phyloP scores from a whole-genome alignment of 2,329 filamentous ascomycete genomes.

The Dactylellina leptospora region DNA sequence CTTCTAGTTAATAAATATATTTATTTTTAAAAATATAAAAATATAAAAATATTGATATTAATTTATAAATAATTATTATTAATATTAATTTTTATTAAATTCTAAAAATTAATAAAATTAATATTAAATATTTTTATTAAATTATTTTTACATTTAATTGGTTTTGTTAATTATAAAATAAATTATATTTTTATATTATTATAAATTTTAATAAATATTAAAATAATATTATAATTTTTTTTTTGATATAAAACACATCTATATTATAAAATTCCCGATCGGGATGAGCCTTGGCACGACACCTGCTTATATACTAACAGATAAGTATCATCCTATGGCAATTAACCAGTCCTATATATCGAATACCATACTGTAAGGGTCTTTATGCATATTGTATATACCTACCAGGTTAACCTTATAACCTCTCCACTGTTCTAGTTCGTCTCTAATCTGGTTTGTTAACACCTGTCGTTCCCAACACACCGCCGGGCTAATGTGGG shows the following conservation, averaged over 20 bases:
- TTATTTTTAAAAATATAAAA: slow-evolving; percentile 11
- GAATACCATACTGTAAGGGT: slow-evolving; percentile 33
- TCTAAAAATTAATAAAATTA: not conserved
- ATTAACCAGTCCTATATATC: slow-evolving; percentile 13
- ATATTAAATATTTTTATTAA: slow-evolving; percentile 1
- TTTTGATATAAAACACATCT: slow-evolving; percentile 1
- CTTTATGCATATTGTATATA: slow-evolving; percentile 24
- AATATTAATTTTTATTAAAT: not conserved
- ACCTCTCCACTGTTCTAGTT: slow-evolving; percentile 34
- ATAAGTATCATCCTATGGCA: not conserved
- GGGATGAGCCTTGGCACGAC: not conserved
- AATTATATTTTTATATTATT: slow-evolving; percentile 8
- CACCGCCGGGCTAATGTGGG: too few relatives aligned
- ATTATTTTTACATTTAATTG: slow-evolving; percentile 8
- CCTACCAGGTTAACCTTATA: slow-evolving; percentile 20
- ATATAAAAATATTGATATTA: not conserved
- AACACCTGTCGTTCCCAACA: not conserved
- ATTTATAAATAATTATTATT: too few relatives aligned
- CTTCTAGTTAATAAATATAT: slow-evolving; percentile 7
- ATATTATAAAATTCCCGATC: not conserved
- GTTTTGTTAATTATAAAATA: slow-evolving; percentile 7
- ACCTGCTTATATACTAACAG: not conserved
- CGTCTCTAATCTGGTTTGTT: slow-evolving; percentile 17
- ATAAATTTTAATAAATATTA: slow-evolving; percentile 8
- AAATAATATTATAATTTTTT: slow-evolving; percentile 17